A percentile compares a stretch with the other conserved stretches of the same genome.
These are phyloP conservation scores for Kalmanozyma brasiliensis DNA, from an alignment of 1,284 basidiomycete genomes.

Conservation along the genomic window DNA sequence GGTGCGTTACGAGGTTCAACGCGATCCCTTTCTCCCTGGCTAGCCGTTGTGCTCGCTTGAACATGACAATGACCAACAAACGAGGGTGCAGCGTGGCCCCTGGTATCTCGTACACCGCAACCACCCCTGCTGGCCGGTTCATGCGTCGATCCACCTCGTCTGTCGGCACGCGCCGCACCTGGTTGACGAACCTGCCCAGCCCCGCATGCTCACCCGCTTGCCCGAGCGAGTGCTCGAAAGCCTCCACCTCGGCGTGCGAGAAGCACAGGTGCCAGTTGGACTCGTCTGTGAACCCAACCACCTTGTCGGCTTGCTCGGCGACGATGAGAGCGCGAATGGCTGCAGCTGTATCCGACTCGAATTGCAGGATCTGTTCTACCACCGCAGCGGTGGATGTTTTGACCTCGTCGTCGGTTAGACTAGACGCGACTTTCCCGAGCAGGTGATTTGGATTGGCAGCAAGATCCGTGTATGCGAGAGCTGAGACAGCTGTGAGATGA, in stretches of 20 bases:
- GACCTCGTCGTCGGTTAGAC: neutral
- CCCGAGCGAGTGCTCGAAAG: conserved; percentile 32
- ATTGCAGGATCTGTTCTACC: conserved; percentile 37
- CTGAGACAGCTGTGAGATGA: conserved; percentile 53
- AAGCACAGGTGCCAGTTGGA: conserved; percentile 55
- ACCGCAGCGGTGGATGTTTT: conserved; percentile 1
- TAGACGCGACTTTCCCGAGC: neutral
- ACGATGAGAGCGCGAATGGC: conserved; percentile 31
- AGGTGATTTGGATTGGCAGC: conserved; percentile 43
- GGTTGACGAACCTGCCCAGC: conserved; percentile 18
- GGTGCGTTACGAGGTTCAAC: conserved; percentile 29
- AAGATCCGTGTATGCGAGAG: conserved; percentile 44
- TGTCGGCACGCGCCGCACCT: conserved; percentile 28
- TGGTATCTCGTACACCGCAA: conserved; percentile 47
- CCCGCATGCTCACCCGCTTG: conserved; percentile 20
- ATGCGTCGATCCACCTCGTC: conserved; percentile 37
- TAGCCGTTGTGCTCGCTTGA: conserved; percentile 1
- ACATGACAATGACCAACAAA: conserved; percentile 36
- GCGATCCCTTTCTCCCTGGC: conserved; percentile 17
- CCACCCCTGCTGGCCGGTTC: conserved; percentile 16
- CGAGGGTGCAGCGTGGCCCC: conserved; percentile 52
- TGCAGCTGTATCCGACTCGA: conserved; percentile 30
- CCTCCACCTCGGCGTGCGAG: conserved; percentile 28
- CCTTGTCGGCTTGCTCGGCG: neutral
- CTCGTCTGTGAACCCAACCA: conserved; percentile 28